Conservation (phyloP, 2,329 filamentous ascomycete genomes). For the Colletotrichum scovillei region DNA sequence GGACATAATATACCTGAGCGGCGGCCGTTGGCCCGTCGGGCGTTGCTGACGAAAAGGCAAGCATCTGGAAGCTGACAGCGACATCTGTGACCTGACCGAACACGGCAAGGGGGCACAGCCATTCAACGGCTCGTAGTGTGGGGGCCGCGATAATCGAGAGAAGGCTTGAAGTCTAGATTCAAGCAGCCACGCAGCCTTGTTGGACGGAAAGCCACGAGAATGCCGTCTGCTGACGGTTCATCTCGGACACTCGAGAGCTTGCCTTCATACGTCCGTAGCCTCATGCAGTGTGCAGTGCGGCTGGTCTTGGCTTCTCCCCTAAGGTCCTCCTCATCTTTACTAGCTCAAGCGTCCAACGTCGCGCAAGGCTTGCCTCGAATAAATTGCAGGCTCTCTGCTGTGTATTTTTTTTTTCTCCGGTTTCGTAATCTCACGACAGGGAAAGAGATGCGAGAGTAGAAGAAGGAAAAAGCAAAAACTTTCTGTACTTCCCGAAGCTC, state of each 20-base stretch:
- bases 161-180: neutral
- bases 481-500: neutral
- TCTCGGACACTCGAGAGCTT: neutral
- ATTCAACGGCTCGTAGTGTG: neutral
- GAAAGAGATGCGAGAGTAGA: neutral
- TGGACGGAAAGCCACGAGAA: neutral
- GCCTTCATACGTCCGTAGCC: neutral
- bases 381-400: conserved; percentile 9
- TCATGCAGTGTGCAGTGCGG: neutral
- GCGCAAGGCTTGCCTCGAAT: conserved; percentile 10
- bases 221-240: neutral
- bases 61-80: neutral
- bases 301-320: neutral
- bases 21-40: neutral
- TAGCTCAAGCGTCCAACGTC: neutral
- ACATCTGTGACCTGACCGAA: neutral
- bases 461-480: neutral
- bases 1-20: neutral
- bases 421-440: neutral
- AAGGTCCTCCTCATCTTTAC: neutral
- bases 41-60: neutral
- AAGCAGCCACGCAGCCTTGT: neutral
- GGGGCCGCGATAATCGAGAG: neutral
- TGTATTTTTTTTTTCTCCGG: neutral
- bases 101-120: neutral